phyloP scores from a whole-genome alignment of 257 asterid species.

The Ilex aquifolium region DNA sequence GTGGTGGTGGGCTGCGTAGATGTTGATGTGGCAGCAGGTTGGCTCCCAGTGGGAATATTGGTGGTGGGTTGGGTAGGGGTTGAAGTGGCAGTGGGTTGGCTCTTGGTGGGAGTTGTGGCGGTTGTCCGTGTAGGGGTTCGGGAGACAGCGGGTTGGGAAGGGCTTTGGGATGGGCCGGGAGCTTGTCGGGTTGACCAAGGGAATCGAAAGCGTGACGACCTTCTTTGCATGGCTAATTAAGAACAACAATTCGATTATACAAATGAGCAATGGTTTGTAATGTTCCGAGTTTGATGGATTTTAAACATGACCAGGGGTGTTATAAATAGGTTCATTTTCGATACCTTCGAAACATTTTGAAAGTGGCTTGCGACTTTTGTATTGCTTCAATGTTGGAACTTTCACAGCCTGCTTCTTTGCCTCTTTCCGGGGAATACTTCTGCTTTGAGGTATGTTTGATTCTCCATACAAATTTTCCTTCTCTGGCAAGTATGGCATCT shows the following conservation, averaged over 20 bases:
- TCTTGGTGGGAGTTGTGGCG: too few relatives aligned
- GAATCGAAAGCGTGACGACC: constrained; percentile 41
- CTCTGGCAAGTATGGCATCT: constrained; percentile 14
- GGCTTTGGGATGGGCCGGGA: constrained; percentile 32
- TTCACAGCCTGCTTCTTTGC: constrained; percentile 15
- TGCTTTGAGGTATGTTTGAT: constrained; percentile 23
- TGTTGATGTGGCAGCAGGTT: too few relatives aligned
- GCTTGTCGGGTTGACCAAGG: constrained; percentile 30
- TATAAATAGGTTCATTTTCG: constrained; percentile 20
- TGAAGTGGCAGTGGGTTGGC: constrained; percentile 10
- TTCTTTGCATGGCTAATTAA: constrained; percentile 43
- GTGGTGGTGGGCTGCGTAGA: too few relatives aligned
- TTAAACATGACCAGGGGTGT: neutral
- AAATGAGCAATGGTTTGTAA: neutral
- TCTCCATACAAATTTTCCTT: constrained; percentile 10
- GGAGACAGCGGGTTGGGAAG: constrained; percentile 11
- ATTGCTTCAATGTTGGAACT: neutral
- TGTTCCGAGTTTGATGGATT: neutral
- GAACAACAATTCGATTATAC: neutral
- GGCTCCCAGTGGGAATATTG: too few relatives aligned
- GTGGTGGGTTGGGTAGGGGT: too few relatives aligned
- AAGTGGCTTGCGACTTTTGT: too few relatives aligned
- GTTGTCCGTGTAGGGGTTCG: constrained; percentile 10
- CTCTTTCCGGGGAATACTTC: constrained; percentile 25
- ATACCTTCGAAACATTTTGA: constrained; percentile 19